Conservation (phyloP, 345 rosid genomes). For the Carallia brachiata region DNA sequence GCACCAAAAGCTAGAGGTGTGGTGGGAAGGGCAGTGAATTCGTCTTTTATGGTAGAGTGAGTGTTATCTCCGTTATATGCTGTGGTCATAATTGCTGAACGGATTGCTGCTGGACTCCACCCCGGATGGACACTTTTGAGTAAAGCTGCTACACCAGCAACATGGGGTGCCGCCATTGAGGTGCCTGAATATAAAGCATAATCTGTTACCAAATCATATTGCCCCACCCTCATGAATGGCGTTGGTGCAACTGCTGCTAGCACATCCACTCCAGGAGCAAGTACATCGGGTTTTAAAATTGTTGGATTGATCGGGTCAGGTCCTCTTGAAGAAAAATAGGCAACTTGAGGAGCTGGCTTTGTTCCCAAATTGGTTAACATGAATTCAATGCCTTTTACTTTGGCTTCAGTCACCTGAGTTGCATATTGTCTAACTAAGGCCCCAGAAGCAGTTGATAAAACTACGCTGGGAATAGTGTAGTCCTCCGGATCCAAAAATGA, state of each 20-base stretch:
- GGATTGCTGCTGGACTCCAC: conserved; percentile 21
- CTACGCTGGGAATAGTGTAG: conserved; percentile 26
- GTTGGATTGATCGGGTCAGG: conserved; percentile 42
- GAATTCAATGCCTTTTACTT: conserved; percentile 31
- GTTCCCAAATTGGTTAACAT: conserved; percentile 27
- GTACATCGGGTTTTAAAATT: conserved; percentile 41
- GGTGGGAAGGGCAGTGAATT: conserved; percentile 7
- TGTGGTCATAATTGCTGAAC: conserved; percentile 29
- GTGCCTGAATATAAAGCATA: conserved; percentile 39
- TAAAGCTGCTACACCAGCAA: conserved; percentile 18
- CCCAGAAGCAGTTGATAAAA: conserved; percentile 19
- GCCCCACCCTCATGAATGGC: conserved; percentile 19
- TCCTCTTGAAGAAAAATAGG: conserved; percentile 67
- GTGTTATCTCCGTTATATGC: conserved; percentile 32
- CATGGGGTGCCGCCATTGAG: conserved; percentile 22
- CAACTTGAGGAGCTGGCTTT: conserved; percentile 55
- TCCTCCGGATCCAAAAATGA: conserved; percentile 11
- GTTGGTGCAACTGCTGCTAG: conserved; percentile 33
- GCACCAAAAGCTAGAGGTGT: conserved; percentile 49
- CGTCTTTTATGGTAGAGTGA: conserved; percentile 18
- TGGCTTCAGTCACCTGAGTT: conserved; percentile 3
- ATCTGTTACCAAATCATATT: conserved; percentile 31
- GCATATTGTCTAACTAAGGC: conserved; percentile 15
- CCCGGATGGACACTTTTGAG: conserved; percentile 19
- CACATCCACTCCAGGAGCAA: conserved; percentile 48